Evolutionary conservation across 495 filamentous ascomycete genomes (phyloP).

Genomic region (Talaromyces liani): DNA sequence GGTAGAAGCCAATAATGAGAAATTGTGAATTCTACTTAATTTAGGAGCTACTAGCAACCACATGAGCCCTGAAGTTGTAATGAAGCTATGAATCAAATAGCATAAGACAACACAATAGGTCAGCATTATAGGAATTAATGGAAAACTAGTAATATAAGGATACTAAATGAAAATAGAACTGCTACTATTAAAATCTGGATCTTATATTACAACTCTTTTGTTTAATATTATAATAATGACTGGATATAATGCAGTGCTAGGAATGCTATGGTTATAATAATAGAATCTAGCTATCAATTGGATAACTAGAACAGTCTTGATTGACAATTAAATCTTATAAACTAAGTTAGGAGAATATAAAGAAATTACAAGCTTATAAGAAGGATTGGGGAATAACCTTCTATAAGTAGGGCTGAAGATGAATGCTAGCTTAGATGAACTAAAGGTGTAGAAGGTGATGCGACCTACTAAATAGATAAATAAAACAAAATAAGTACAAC

Average conservation of each 20-base stretch:
- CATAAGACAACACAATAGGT: neutral
- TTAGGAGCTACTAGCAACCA: neutral
- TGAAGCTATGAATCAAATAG: neutral
- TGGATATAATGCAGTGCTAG: no score
- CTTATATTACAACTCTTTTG: neutral
- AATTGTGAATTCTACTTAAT: neutral
- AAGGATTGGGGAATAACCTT: neutral
- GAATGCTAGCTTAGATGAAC: neutral
- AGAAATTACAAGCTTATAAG: neutral
- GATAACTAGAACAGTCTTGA: neutral
- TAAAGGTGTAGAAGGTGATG: neutral
- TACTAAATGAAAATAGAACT: neutral
- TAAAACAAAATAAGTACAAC: slow-evolving; percentile 10
- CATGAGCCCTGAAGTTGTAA: neutral
- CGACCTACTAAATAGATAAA: slow-evolving; percentile 10
- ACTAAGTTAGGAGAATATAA: neutral
- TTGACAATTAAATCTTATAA: neutral
- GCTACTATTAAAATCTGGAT: neutral
- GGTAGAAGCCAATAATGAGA: neutral
- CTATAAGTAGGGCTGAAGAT: neutral
- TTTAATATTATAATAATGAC: neutral
- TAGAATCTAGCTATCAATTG: neutral
- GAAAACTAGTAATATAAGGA: neutral
- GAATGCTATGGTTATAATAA: no score
- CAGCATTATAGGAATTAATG: neutral